Base-by-base conservation (phyloP, 352 stramenopile species). In the Phytophthora nicotianae region DNA sequence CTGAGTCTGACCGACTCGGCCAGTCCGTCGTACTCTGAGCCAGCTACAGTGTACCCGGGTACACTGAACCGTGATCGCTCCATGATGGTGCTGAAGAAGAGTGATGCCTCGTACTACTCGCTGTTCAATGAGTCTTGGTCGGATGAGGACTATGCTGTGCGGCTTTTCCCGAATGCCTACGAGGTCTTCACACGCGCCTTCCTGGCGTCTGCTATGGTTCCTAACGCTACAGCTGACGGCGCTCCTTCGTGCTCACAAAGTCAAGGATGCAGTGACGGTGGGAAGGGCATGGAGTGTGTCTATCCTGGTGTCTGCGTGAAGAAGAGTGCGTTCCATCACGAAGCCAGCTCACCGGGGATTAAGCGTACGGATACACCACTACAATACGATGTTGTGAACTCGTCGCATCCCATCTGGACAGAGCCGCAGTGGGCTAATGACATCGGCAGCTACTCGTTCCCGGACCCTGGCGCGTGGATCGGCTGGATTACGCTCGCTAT, bases 161-260 rank as follows among this genome's bases (percentile, higher is more conserved):
- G 76, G 10, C 56, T 95, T 16, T 93, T 93, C 68, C 86, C 86
- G 21, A 93, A 93, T 53, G 84, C 83, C 8, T 93, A 93, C 63
- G 84, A 95, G 59, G 72, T 77, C 11, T 95, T 95, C 48, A 88
- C 78, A 24, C 81, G 84, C 19, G 62, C 81, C 0, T 93, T 92
- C 57, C 64, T 95, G 8, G 84, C 84, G 9, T 74, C 84, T 0
- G 65, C 74, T 1, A 79, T 93, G 58, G 65, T 81, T 23, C 74
- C 79, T 8, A 77, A 81, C 32, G 64, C 52, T 38, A 73, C 71
- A 5, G 63, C 61, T 4, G 61, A 72, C 14, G 47, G 27, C 16
- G 73, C 73, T 26, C 42, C 72, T 4, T 54, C 74, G 24, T 95
- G 86, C 54, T 73, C 60, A 10, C 66, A 85, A 55, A 84, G 35